These are phyloP conservation scores for Parachlorella kessleri DNA, from an alignment of 139 green algal species.

Conservation along the genomic window DNA sequence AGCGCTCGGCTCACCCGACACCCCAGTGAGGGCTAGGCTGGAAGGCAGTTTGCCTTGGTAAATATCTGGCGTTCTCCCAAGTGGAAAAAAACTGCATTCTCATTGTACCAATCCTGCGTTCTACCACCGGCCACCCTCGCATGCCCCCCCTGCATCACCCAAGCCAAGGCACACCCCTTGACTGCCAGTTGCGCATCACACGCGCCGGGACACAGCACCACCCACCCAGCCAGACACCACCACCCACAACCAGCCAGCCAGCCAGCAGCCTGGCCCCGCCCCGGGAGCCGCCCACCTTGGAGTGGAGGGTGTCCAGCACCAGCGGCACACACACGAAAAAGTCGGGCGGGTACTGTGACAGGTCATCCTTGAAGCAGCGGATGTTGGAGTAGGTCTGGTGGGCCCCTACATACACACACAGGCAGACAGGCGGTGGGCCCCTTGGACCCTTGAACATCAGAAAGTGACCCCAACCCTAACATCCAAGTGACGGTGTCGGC, in stretches of 20 bases:
- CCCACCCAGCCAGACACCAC: too few species aligned
- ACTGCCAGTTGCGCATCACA: neutral
- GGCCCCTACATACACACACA: too few species aligned
- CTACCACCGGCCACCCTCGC: neutral
- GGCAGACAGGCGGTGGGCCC: too few species aligned
- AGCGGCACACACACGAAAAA: constrained; percentile 94
- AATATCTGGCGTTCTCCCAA: neutral
- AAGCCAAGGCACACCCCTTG: neutral
- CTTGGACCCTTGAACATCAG: too few species aligned
- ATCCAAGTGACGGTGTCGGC: too few species aligned
- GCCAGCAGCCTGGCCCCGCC: too few species aligned
- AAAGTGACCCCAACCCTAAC: too few species aligned
- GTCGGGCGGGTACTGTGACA: constrained; percentile 66
- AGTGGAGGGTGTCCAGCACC: constrained; percentile 89
- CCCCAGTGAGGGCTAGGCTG: too few species aligned
- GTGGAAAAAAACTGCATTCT: neutral
- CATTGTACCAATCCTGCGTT: neutral
- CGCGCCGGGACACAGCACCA: neutral
- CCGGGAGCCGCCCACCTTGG: constrained; percentile 53
- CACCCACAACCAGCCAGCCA: too few species aligned
- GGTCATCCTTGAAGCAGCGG: constrained; percentile 81
- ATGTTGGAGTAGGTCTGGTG: constrained; percentile 83
- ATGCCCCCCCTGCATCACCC: neutral
- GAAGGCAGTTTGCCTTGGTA: too few species aligned
- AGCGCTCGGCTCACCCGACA: too few species aligned